Base-by-base conservation (phyloP, 208 protist species). In the Porcisia deanei region DNA sequence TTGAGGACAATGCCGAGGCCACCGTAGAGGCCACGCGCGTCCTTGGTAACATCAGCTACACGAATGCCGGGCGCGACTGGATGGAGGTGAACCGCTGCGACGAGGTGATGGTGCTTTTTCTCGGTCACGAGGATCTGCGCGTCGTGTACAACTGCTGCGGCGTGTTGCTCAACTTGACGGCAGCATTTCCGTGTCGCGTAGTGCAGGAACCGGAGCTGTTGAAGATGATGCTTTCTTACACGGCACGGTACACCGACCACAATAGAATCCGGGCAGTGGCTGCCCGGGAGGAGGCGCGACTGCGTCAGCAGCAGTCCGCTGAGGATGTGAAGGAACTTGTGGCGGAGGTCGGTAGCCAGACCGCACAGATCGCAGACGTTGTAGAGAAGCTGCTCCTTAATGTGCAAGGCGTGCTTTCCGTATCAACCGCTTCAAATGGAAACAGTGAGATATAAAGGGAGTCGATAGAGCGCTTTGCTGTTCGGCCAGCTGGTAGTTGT, bases 81-180 rank as follows among this genome's bases (percentile, higher is more conserved):
- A 91, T 96, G 82, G 89, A 96, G 80, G 75, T 67, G 8, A 91
- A 94, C 69, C 71, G 69, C 2, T 96, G 91, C 68, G 91, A 96
- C 79, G 91, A 96, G 82, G 88, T 96, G n/a, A 68, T 87, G 20
- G 81, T 93, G 16, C 67, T 96, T 14, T 94, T 96, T 72, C 83
- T 93, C 47, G 89, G 88, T 1, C 91, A 96, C 70, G 89, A 94
- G 72, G 91, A 96, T 73, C 82, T 91, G 22, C 89, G 91, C 30
- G 74, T 96, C 53, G 89, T 91, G 59, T 96, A 94, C 79, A 94
- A 94, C 84, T 94, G 88, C 75, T 93, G 90, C 71, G 91, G 91
- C 34, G 75, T 94, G 12, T 52, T 96, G 57, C 86, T 96, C 5
- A 96, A 96, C 80, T 75, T 96, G 39, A 94, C 86, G 20, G 91